Base-by-base conservation (phyloP, 306 rosid species). In the Trifolium pratense region DNA sequence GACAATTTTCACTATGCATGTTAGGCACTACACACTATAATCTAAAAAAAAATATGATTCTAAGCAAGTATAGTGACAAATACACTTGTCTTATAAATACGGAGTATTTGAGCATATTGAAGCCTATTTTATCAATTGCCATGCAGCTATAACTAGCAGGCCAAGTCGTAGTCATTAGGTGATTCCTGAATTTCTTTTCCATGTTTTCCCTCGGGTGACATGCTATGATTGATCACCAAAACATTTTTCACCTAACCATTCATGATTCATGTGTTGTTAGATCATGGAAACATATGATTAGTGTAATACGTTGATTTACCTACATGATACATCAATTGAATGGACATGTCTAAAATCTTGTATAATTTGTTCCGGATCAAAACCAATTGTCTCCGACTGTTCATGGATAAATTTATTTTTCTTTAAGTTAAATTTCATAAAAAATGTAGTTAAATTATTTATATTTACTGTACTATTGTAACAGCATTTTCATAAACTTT, bases 121-220 rank as follows among this genome's bases (percentile, higher is more conserved):
- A 18, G 0, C 46, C 59, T 71, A 71, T 64, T 48, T 23, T 7
- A 11, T 70, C 21, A 15, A 14, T 69, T 43, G 23, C 69, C 17
- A 29, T 25, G 61, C 51, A 67, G 17, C 29, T 21, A 32, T 16
- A 17, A n/a, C 26, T 17, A 60, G 36, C 39, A 31, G 66, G 21
- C 43, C 43, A 60, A 60, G 34, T 25, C 29, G 70, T 20, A 21
- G 52, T 46, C 13, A 21, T 13, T 31, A 15, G 31, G 18, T 32
- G 53, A 21, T 12, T 36, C 9, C 3, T 46, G 70, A 62, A 32
- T 59, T 29, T 79, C 53, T 53, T 72, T 72, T 37, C n/a, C 6
- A 36, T 66, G 76, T 72, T 78, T 66, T 74, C 69, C 26, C 31
- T 49, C 69, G 61, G 80, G 82, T 75, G 77, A 67, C 80, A 70